These are phyloP conservation scores for Termitomyces sp. DNA, from an alignment of 768 basidiomycete species.

Conservation along the genomic window DNA sequence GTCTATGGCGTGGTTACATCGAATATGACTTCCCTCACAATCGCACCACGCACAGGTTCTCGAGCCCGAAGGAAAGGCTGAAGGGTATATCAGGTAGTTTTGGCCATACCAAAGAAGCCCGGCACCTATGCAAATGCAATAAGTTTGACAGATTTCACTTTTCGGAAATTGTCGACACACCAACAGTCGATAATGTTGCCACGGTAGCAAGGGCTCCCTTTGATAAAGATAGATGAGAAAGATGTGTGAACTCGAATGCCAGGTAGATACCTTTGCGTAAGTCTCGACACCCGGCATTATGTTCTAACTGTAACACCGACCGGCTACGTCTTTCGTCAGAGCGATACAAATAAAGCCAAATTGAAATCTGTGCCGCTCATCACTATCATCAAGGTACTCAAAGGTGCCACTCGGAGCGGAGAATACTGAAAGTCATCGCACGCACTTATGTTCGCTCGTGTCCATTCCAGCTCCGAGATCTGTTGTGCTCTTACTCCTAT, in stretches of 20 bases:
- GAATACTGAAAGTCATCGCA: background rate
- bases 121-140: constrained; percentile 37
- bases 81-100: constrained; percentile 87
- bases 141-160: background rate
- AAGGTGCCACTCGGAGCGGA: background rate
- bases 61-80: constrained; percentile 74
- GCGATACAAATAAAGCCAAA: background rate
- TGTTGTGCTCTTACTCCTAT: background rate
- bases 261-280: constrained; percentile 39
- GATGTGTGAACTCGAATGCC: background rate
- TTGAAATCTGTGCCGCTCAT: background rate
- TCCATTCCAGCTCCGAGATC: background rate
- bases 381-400: background rate
- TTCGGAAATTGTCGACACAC: constrained; percentile 25
- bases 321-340: background rate
- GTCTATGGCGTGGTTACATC: constrained; percentile 32
- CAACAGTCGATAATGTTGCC: constrained; percentile 52
- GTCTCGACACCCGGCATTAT: constrained; percentile 38
- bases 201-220: constrained; percentile 54
- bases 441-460: background rate
- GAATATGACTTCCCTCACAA: constrained; percentile 9
- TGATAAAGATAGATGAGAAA: background rate
- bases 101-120: constrained; percentile 84
- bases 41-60: constrained; percentile 48
- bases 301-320: background rate